These are phyloP conservation scores for Rhynchosporium graminicola DNA, from an alignment of 2,329 filamentous ascomycete genomes.

Conservation along the genomic window DNA sequence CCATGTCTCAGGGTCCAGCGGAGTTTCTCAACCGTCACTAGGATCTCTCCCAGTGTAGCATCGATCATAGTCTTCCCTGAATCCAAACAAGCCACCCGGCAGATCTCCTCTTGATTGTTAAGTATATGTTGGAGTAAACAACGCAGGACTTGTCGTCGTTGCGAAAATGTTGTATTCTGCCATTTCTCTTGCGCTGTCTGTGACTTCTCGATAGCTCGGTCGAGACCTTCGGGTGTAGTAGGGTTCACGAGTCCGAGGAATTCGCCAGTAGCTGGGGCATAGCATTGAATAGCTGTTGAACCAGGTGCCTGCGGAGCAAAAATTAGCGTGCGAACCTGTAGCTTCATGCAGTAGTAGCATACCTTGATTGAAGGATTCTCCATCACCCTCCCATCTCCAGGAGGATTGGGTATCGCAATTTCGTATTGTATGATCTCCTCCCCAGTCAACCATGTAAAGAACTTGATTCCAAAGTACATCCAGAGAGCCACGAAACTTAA, in stretches of 20 bases:
- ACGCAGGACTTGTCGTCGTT: constrained; percentile 77
- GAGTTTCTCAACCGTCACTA: constrained; percentile 91
- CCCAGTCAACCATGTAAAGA: constrained; percentile 33
- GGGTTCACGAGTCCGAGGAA: constrained; percentile 79
- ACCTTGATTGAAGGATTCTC: constrained; percentile 63
- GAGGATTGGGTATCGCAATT: constrained; percentile 62
- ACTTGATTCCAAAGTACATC: constrained; percentile 30
- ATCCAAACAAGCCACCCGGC: constrained; percentile 82
- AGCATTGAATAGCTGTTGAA: constrained; percentile 74
- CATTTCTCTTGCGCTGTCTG: constrained; percentile 74
- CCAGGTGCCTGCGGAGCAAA: constrained; percentile 51
- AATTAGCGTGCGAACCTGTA: constrained; percentile 3
- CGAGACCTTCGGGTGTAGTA: constrained; percentile 73
- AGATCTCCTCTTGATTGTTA: constrained; percentile 86
- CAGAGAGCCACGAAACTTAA: constrained; percentile 29
- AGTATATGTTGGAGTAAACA: constrained; percentile 82
- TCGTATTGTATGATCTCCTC: constrained; percentile 57
- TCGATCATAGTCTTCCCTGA: constrained; percentile 97
- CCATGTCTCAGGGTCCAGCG: constrained; percentile 93
- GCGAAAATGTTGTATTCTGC: constrained; percentile 73
- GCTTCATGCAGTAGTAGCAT: constrained; percentile 1
- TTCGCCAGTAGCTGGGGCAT: constrained; percentile 85
- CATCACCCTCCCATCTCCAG: constrained; percentile 58
- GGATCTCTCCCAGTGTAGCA: constrained; percentile 88
- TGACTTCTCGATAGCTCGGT: constrained; percentile 74